Base-by-base conservation (phyloP, 768 basidiomycete genomes). In the Obba rivulosa region DNA sequence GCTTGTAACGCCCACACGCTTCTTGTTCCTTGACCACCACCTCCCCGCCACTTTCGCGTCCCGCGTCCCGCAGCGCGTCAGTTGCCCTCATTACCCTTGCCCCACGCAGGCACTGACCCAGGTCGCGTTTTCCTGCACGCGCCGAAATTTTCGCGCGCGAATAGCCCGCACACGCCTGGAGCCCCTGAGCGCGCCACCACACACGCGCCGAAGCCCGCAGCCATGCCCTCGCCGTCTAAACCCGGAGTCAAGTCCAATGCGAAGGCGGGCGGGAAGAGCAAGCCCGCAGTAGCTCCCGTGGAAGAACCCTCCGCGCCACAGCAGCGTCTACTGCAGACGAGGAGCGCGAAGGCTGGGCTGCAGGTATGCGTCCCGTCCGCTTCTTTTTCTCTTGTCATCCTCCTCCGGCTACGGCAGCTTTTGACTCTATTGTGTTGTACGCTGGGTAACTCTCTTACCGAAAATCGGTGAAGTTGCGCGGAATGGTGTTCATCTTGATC, bases 331-430 rank as follows among this genome's bases (percentile, higher is more conserved):
- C 71, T 83, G 49, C 79, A 81, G 55, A 87, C 86, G 5, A 68
- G 85, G 55, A 92, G 89, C 64, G 81, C 84, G 63, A 90, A 83
- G 60, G 92, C 92, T 21, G 92, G 92, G 3, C 72, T 96, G 3
- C 90, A 93, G 78, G 92, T 90, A 42, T 41, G 73, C 63, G 43
- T 28, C 11, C 44, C 44, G 69, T 55, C 36, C 46, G 24, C 14
- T 13, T 39, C 37, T 23, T 43, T 36, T 17, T 43, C 22, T 23
- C 25, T 41, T 31, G 28, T 38, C n/a, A 49, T 38, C 36, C 17
- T 21, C 23, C 36, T 34, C 24, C 43, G 21, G 13, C 28, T 31
- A 31, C 7, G 13, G 28, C 28, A 31, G 11, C 35, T 50, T 44
- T 36, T 55, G 10, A 44, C 39, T 41, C 44, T n/a, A 7, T 50